Evolutionary conservation across 2,329 filamentous ascomycete species (phyloP), one percentile per base, ranked within the genome.

Genomic region (Colletotrichum navitas): DNA sequence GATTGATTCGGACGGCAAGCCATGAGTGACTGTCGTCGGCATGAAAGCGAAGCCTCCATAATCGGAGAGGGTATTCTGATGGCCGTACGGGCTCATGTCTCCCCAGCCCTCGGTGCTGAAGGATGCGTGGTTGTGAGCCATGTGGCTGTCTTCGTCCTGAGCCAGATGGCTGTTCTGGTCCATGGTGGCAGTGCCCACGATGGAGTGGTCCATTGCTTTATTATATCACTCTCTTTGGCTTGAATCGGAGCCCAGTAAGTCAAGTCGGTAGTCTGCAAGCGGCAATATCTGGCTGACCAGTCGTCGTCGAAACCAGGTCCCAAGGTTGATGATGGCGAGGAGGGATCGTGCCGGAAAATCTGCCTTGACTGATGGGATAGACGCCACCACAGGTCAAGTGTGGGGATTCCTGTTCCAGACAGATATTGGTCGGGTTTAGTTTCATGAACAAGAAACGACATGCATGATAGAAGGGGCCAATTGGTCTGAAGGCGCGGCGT

Each of bases 11-110:
- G 86, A 84, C 3, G 87, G 83, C 64, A 89, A 74, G 12, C 83
- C 81, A 73, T 84, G 83, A 66, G 77, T 75, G 59, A 86, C 85
- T 58, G 87, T 84, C 66, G 87, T 84, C 66, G 85, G 83, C 74
- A 88, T 84, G 81, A 92, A 94, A 69, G 85, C 77, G 74, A 84
- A 90, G 75, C 85, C 86, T 71, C 86, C 84, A 78, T 93, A 94
- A 75, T 93, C 92, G 51, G 90, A 85, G 82, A 94, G 89, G 32
- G 91, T 89, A 68, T 91, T 92, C 73, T 91, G 89, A 34, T 72
- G 65, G 75, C 90, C 90, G 77, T 93, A 93, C 18, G 90, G 80
- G 74, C 82, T 85, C 77, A 90, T 86, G 76, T 86, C 86, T 59
- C 84, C 83, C 89, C 89, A 90, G 77, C 81, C 82, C 72, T 88